phyloP scores from a whole-genome alignment of 2,329 filamentous ascomycete species.

The Cladosporium halotolerans region DNA sequence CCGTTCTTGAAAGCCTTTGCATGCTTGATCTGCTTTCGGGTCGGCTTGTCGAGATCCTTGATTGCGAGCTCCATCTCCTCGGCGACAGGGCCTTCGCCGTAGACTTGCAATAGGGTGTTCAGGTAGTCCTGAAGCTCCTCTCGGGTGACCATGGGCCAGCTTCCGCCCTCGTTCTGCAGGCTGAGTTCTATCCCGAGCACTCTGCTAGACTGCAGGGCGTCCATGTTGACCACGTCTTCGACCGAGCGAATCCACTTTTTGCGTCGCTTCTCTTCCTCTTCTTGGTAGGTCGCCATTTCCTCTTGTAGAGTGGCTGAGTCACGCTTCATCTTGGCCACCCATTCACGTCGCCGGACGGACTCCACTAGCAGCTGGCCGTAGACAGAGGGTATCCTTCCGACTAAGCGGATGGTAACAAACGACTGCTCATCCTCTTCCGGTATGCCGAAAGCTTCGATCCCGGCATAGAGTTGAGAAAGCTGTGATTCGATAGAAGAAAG shows the following conservation, averaged over 20 bases:
- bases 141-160: slow-evolving; percentile 72
- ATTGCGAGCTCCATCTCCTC: slow-evolving; percentile 70
- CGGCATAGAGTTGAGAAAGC: slow-evolving; percentile 64
- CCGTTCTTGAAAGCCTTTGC: slow-evolving; percentile 95
- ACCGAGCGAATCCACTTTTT: slow-evolving; percentile 87
- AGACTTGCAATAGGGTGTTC: slow-evolving; percentile 56
- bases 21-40: slow-evolving; percentile 77
- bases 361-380: slow-evolving; percentile 88
- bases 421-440: slow-evolving; percentile 70
- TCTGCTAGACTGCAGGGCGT: slow-evolving; percentile 57
- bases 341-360: slow-evolving; percentile 78
- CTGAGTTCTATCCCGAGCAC: slow-evolving; percentile 79
- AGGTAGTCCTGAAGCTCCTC: slow-evolving; percentile 73
- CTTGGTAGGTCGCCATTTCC: slow-evolving; percentile 85
- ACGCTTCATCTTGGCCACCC: slow-evolving; percentile 81
- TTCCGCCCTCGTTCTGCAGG: slow-evolving; percentile 68
- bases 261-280: slow-evolving; percentile 83
- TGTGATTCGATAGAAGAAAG: slow-evolving; percentile 75
- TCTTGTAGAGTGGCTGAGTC: slow-evolving; percentile 86
- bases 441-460: slow-evolving; percentile 64
- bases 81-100: slow-evolving; percentile 59
- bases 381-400: slow-evolving; percentile 77
- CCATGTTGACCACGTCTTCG: slow-evolving; percentile 63
- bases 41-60: slow-evolving; percentile 72
- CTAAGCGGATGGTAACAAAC: slow-evolving; percentile 72